Conservation (phyloP, 208 protist species). For the Acanthamoeba lenticulata region DNA sequence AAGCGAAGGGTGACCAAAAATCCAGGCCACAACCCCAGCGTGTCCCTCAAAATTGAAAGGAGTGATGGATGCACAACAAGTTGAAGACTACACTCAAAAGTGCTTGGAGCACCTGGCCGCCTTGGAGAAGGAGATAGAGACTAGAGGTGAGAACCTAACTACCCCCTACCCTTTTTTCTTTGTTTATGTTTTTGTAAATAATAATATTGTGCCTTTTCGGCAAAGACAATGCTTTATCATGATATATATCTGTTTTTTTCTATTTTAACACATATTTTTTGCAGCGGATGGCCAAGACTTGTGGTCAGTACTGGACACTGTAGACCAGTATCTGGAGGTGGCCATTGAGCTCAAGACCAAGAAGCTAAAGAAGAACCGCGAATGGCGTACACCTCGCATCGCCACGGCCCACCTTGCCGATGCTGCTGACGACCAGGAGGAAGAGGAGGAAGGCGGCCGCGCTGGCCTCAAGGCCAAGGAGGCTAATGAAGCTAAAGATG, state of each 20-base stretch:
- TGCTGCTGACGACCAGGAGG: not conserved
- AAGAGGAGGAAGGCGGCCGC: not conserved
- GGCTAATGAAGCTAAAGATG: not conserved
- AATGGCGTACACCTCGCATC: not conserved
- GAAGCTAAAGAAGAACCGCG: constrained; percentile 39
- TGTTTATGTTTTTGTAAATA: not conserved
- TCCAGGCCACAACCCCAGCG: no score
- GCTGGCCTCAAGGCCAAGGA: not conserved
- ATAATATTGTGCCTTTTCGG: constrained; percentile 1
- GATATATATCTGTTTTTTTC: not conserved
- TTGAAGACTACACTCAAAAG: not conserved
- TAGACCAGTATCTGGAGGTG: constrained; percentile 1
- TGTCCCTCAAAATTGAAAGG: no score
- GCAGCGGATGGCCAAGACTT: not conserved
- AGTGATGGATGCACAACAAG: not conserved
- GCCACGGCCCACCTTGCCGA: not conserved
- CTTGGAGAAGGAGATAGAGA: not conserved
- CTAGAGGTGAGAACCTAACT: not conserved
- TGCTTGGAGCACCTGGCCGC: constrained; percentile 33
- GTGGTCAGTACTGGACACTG: not conserved
- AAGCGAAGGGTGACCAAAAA: no score
- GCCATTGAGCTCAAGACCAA: not conserved
- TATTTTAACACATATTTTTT: not conserved
- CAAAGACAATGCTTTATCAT: not conserved
- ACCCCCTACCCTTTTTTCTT: not conserved